A percentile compares a stretch with the other conserved stretches of the same genome.
Conservation (phyloP, 768 basidiomycete genomes). For the Suillus subaureus region DNA sequence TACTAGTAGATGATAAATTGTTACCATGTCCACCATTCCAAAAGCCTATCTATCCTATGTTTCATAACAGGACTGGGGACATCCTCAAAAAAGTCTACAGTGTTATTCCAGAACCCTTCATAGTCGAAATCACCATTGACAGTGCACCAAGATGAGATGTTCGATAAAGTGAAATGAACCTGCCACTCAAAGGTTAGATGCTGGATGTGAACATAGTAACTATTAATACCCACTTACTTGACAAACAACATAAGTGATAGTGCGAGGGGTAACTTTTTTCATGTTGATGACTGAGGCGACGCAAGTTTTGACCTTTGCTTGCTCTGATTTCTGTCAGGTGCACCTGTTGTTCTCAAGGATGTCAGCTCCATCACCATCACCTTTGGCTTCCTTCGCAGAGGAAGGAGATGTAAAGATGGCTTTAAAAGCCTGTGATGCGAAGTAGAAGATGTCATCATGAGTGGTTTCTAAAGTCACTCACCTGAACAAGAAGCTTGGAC, state of each 20-base stretch:
- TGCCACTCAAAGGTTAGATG: not conserved
- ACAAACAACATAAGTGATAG: slow-evolving; percentile 23
- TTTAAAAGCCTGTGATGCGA: slow-evolving; percentile 13
- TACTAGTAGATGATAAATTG: not conserved
- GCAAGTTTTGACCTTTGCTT: not conserved
- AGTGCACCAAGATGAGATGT: slow-evolving; percentile 12
- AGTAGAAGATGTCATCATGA: no score
- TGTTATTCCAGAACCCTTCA: slow-evolving; percentile 23
- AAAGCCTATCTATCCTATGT: not conserved
- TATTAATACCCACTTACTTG: slow-evolving; percentile 14
- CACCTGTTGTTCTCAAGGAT: not conserved
- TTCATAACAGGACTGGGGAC: slow-evolving; percentile 11
- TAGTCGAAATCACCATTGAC: slow-evolving; percentile 22
- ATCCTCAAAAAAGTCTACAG: slow-evolving; percentile 30
- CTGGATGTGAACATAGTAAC: no score
- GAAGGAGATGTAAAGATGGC: slow-evolving; percentile 18
- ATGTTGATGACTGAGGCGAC: slow-evolving; percentile 14
- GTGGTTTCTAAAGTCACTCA: no score
- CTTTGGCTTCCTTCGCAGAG: slow-evolving; percentile 3
- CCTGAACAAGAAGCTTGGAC: no score
- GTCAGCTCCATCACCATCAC: slow-evolving; percentile 1
- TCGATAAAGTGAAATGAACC: slow-evolving; percentile 19
- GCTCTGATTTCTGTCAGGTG: not conserved
- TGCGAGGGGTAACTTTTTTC: slow-evolving; percentile 12
- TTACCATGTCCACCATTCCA: slow-evolving; percentile 3